Conservation (phyloP, 805 yeast genomes). For the Lipomyces chichibuensis region DNA sequence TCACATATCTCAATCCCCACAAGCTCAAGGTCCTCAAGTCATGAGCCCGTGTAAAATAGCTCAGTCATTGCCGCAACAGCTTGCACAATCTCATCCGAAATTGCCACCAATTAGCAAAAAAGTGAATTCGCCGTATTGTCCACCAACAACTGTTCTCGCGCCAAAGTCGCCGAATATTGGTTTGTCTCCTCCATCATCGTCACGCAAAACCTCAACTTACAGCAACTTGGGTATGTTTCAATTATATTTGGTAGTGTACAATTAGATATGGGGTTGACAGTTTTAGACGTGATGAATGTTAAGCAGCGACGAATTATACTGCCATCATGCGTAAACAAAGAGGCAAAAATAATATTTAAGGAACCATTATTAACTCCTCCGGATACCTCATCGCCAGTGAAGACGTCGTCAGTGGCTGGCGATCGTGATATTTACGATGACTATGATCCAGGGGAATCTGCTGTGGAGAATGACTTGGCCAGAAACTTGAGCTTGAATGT, state of each 20-base stretch:
- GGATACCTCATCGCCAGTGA: not conserved
- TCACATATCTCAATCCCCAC: not conserved
- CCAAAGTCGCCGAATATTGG: not conserved
- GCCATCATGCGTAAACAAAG: not conserved
- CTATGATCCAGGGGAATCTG: not conserved
- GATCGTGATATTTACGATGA: not conserved
- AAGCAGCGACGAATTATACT: not conserved
- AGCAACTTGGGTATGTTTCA: not conserved
- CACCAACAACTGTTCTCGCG: not conserved
- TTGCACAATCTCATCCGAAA: not conserved
- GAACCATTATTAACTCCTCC: not conserved
- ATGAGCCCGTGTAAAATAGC: not conserved
- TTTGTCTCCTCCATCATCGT: not conserved
- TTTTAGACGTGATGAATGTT: not conserved
- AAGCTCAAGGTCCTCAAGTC: not conserved
- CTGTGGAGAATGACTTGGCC: not conserved
- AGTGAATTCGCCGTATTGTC: not conserved
- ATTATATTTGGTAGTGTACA: not conserved
- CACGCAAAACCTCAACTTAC: not conserved
- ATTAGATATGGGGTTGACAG: not conserved
- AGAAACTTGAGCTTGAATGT: not conserved
- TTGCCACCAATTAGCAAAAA: not conserved
- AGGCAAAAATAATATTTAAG: not conserved
- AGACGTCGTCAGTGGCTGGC: not conserved
- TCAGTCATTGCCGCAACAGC: not conserved